Conservation (phyloP, 176 grass and related monocot species). For the Phoenix dactylifera region DNA sequence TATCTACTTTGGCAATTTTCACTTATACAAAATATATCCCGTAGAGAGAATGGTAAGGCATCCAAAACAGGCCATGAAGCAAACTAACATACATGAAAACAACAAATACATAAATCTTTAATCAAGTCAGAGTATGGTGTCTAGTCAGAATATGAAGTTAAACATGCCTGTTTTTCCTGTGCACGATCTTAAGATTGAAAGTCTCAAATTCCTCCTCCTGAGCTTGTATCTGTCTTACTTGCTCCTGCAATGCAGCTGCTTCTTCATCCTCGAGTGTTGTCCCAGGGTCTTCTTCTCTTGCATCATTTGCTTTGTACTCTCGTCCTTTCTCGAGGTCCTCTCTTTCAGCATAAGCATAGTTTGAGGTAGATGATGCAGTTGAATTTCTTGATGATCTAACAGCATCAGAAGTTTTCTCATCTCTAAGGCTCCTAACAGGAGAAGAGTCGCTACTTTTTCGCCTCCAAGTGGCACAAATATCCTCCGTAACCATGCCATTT, state of each 20-base stretch:
- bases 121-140: no score
- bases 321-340: slow-evolving; percentile 50
- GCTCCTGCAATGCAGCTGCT: slow-evolving; percentile 89
- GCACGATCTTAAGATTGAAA: slow-evolving; percentile 95
- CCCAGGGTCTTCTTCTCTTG: slow-evolving; percentile 63
- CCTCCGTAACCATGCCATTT: slow-evolving; percentile 60
- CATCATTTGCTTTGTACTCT: slow-evolving; percentile 54
- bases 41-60: no score
- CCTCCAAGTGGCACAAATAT: slow-evolving; percentile 85
- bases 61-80: no score
- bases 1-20: no score
- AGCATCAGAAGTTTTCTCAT: slow-evolving; percentile 68
- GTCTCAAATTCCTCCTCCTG: slow-evolving; percentile 99
- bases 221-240: slow-evolving; percentile 89
- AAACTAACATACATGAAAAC: no score
- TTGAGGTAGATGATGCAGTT: slow-evolving; percentile 53
- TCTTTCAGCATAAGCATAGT: slow-evolving; percentile 53
- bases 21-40: no score
- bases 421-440: slow-evolving; percentile 52
- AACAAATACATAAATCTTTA: no score
- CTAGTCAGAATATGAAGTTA: not conserved
- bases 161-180: slow-evolving; percentile 87
- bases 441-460: slow-evolving; percentile 81
- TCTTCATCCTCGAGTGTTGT: slow-evolving; percentile 88
- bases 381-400: slow-evolving; percentile 64